phyloP scores from a whole-genome alignment of 805 yeast species.

The Myxozyma melibiosi region DNA sequence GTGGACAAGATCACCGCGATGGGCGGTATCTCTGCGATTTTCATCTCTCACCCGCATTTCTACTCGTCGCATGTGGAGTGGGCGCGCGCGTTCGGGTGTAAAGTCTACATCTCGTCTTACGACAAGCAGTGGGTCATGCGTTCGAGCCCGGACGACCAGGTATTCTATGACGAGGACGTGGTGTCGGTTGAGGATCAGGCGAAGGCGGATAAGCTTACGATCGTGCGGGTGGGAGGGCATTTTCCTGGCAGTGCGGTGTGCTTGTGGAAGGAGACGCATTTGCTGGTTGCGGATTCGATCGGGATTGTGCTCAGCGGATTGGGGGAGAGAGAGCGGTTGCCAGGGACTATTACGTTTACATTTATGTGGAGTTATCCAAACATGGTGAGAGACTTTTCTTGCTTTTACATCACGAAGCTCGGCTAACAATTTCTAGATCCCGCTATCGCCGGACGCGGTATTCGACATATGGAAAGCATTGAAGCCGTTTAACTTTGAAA shows the following conservation, averaged over 20 bases:
- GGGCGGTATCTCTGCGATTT: constrained; percentile 31
- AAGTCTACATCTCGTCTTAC: constrained; percentile 24
- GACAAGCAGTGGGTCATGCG: constrained; percentile 29
- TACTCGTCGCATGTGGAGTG: constrained; percentile 32
- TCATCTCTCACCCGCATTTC: constrained; percentile 35
- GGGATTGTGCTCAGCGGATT: constrained; percentile 27
- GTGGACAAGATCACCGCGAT: constrained; percentile 14
- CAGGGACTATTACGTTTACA: constrained; percentile 30
- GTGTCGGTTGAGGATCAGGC: neutral
- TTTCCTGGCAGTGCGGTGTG: constrained; percentile 34
- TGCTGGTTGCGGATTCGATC: constrained; percentile 33
- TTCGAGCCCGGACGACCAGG: constrained; percentile 10
- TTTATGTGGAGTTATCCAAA: constrained; percentile 36
- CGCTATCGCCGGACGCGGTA: constrained; percentile 30
- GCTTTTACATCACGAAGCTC: neutral
- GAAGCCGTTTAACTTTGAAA: constrained; percentile 21
- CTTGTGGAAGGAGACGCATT: constrained; percentile 19
- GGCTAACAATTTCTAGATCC: constrained; percentile 17
- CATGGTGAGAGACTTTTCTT: constrained; percentile 18
- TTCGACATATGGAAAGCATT: constrained; percentile 29
- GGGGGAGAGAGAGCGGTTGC: constrained; percentile 21
- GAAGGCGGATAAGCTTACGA: neutral
- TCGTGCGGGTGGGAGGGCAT: constrained; percentile 29
- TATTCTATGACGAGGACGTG: constrained; percentile 7
- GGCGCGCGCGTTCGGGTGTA: constrained; percentile 32